Evolutionary conservation across 1,139 yeast genomes (phyloP), one percentile per base, ranked within the genome.

Genomic region (Suhomyces kunorum): DNA sequence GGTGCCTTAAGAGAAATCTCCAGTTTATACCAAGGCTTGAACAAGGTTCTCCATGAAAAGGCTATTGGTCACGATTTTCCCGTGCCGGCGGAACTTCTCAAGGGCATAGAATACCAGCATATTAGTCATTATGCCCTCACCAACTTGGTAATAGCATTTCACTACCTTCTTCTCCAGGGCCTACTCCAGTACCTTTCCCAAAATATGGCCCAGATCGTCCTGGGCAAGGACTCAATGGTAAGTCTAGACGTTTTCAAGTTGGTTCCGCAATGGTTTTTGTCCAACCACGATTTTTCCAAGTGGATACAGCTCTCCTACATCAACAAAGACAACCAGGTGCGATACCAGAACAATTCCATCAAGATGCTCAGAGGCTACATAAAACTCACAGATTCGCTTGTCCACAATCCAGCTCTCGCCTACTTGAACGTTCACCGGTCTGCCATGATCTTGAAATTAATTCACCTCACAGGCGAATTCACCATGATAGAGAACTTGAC

Each of bases 81-180:
- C 8, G 20, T 15, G 7, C 7, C 20, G 5, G 20, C 17, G 8
- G 31, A 28, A 8, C 20, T 35, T 2, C 12, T 42, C 6, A 9
- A 16, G 6, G 43, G 42, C 4, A 28, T 45, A 5, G 38, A 36
- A 11, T 42, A 26, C 22, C 19, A 17, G 4, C 25, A 29, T 6
- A 9, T 13, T 11, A 20, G 23, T 6, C 36, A 36, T 9, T 39
- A 38, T 16, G 53, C 52, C 18, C 23, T 55, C 6, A 40, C 46
- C 1, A 65, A 58, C 37, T 42, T 59, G 14, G 48, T 63, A 6
- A 49, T 62, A 24, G 66, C 72, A 8, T 64, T 53, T 43, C 66
- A 66, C 45, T 65, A 67, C 44, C 49, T 68, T 30, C 38, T 53
- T 7, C 44, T 66, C 8, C 74, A 68, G 47, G 53, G 61, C 29